Evolutionary conservation across 306 rosid species (phyloP), one percentile per base, ranked within the genome.

Genomic region (Fragaria vesca): DNA sequence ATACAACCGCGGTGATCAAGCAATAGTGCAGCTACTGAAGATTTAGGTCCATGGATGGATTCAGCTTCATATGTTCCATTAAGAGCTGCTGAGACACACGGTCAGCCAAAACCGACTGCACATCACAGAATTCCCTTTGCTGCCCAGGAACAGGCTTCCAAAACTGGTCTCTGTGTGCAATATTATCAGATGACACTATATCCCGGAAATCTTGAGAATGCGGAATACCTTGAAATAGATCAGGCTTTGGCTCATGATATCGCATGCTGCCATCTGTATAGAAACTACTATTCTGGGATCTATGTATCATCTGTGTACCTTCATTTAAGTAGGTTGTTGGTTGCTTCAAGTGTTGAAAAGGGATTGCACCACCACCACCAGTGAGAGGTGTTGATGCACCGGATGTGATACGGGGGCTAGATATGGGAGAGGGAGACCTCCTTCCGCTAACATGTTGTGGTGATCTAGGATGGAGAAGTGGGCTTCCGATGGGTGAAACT

Each of bases 61-160:
- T 87, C 71, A 81, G 73, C 81, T 81, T 85, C 30, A 73, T 68
- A 79, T 77, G 85, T 73, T 88, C 96, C 83, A 81, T 90, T 76
- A 82, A 52, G 74, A 76, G 81, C 85, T 85, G 95, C 70, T 87
- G 87, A 46, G 97, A 82, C 13, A 88, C 86, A 46, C 88, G 80
- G 71, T 90, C 90, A 68, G 89, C 83, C 76, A 88, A 83, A 78
- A 66, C 72, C 2, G 86, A 76, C 80, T 82, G 88, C 54, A 54
- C 84, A 55, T 83, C 91, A 43, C 79, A 78, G 68, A 82, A 61
- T 76, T 85, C 86, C 51, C 57, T 81, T 43, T 69, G 77, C 46
- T 76, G 87, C 30, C 82, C 86, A 38, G 60, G 78, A 60, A 75
- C 70, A 70, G 81, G 81, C 73, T 79, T 80, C 70, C 84, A 83